phyloP scores from a whole-genome alignment of 1,284 basidiomycete genomes.

The Sporisorium iseilematis-ciliati region DNA sequence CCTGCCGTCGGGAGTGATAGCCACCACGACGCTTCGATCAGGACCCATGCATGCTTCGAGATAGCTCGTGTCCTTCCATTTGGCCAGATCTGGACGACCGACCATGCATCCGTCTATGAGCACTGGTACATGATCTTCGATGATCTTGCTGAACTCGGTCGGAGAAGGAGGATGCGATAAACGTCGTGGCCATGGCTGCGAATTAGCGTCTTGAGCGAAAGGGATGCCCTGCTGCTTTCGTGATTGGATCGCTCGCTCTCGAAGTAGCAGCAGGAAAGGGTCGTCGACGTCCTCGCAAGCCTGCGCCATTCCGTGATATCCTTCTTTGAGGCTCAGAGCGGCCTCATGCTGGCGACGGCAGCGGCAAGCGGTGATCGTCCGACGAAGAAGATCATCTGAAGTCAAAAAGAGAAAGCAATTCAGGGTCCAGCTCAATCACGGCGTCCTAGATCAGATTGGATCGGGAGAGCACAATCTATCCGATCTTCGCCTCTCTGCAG shows the following conservation, averaged over 20 bases:
- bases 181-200: slow-evolving; percentile 19
- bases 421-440: no score
- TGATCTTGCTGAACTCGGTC: slow-evolving; percentile 15
- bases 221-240: slow-evolving; percentile 34
- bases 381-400: background rate
- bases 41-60: slow-evolving; percentile 47
- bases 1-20: slow-evolving; percentile 60
- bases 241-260: slow-evolving; percentile 21
- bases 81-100: slow-evolving; percentile 19
- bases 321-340: background rate
- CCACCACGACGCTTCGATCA: slow-evolving; percentile 44
- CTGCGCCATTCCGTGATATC: background rate
- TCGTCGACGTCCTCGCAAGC: slow-evolving; percentile 18
- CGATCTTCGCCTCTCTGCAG: no score
- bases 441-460: no score
- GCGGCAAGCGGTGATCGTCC: background rate
- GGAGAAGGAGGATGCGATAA: slow-evolving; percentile 22
- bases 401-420: no score
- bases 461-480: no score
- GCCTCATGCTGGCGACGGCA: background rate
- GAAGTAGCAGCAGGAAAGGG: slow-evolving; percentile 37
- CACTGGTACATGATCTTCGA: slow-evolving; percentile 47
- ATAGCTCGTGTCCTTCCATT: slow-evolving; percentile 55
- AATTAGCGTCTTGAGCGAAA: background rate
- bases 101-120: slow-evolving; percentile 41